Evolutionary conservation across 306 rosid genomes (phyloP).

Genomic region (Vigna radiata): DNA sequence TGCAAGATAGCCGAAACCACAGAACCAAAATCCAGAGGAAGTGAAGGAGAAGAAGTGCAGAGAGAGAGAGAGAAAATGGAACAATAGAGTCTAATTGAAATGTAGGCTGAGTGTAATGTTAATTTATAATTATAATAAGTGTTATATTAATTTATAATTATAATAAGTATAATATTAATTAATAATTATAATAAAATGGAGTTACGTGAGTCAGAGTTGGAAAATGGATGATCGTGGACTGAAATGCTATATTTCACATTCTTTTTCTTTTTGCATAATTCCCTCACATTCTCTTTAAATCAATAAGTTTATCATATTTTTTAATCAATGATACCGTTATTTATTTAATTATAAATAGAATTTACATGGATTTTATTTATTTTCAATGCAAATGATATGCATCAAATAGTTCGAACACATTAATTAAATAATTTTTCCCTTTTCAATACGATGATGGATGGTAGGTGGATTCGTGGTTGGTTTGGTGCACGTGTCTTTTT

Average conservation of each 20-base stretch:
- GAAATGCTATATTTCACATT: conserved; percentile 15
- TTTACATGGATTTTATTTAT: too few species aligned
- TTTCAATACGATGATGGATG: too few species aligned
- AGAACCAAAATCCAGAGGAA: conserved; percentile 4
- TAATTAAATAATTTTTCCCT: too few species aligned
- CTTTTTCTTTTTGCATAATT: conserved; percentile 22
- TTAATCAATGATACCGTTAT: too few species aligned
- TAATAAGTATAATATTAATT: neutral
- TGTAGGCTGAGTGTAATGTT: neutral
- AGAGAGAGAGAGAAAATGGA: conserved; percentile 1
- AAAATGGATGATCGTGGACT: neutral
- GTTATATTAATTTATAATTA: too few species aligned
- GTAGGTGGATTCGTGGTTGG: neutral
- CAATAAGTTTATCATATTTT: too few species aligned
- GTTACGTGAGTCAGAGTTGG: neutral
- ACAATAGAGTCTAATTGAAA: conserved; percentile 13
- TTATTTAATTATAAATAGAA: too few species aligned
- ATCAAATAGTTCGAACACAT: too few species aligned
- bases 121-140: too few species aligned
- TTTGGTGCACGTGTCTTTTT: neutral
- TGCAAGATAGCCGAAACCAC: neutral
- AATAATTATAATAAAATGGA: too few species aligned
- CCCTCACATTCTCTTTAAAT: neutral
- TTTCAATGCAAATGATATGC: too few species aligned
- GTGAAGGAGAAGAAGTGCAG: neutral